A percentile compares a stretch with the other conserved stretches of the same genome.
phyloP scores from a whole-genome alignment of 345 rosid species.

The Eucalyptus dawsonii region DNA sequence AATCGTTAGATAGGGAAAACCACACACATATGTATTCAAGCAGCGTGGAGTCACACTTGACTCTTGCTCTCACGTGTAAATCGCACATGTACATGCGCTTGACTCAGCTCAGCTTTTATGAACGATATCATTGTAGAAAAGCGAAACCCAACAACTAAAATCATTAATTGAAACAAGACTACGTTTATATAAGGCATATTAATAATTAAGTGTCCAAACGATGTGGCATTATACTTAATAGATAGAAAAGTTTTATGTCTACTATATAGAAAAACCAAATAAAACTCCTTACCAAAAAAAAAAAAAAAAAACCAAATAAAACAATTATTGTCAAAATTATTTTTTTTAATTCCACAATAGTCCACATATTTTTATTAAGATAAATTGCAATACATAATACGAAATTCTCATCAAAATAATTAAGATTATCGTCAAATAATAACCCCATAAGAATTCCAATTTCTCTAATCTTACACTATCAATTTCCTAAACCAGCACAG shows the following conservation, averaged over 20 bases:
- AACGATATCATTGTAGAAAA: neutral
- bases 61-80: neutral
- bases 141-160: neutral
- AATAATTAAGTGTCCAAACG: neutral
- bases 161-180: neutral
- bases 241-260: neutral
- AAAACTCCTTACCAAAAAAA: neutral
- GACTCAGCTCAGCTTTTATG: neutral
- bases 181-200: neutral
- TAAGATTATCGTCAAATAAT: neutral
- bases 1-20: neutral
- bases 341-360: neutral
- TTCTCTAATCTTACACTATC: neutral
- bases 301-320: neutral
- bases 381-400: neutral
- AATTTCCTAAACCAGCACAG: neutral
- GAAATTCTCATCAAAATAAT: neutral
- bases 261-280: neutral
- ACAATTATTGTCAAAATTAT: neutral
- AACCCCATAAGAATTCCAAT: neutral
- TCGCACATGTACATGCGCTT: neutral
- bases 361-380: neutral
- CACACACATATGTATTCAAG: neutral
- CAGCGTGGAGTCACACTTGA: neutral
- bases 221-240: neutral